Conservation (phyloP, 2,329 filamentous ascomycete genomes). For the Acarospora socialis region DNA sequence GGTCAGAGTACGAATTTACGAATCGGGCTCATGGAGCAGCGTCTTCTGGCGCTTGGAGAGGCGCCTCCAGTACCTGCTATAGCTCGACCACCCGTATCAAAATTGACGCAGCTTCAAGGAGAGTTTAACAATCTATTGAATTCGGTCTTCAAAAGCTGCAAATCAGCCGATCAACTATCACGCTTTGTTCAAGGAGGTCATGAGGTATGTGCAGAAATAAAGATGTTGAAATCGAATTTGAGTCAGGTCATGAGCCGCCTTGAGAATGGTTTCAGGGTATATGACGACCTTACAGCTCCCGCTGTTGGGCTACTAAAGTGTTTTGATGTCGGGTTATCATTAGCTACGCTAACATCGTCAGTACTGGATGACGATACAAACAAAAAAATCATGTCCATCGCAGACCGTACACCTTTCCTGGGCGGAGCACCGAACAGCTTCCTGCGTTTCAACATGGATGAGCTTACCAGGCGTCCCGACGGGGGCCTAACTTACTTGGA, state of each 20-base stretch:
- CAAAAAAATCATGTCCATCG: slow-evolving; percentile 19
- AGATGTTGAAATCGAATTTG: slow-evolving; percentile 41
- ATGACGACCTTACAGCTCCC: slow-evolving; percentile 72
- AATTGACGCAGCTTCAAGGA: slow-evolving; percentile 59
- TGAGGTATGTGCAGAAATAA: too few species aligned
- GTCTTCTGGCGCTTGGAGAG: slow-evolving; percentile 49
- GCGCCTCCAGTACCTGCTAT: slow-evolving; percentile 53
- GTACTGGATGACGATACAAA: slow-evolving; percentile 11
- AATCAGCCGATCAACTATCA: not conserved
- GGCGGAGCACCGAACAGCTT: slow-evolving; percentile 19
- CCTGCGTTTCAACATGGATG: too few species aligned
- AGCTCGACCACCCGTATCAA: slow-evolving; percentile 54
- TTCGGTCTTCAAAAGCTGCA: slow-evolving; percentile 20
- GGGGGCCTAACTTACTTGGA: too few species aligned
- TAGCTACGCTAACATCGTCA: slow-evolving; percentile 34
- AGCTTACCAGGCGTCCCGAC: too few species aligned
- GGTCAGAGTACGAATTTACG: slow-evolving; percentile 56
- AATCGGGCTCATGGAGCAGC: slow-evolving; percentile 45
- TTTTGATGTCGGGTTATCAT: slow-evolving; percentile 58
- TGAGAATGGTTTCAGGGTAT: slow-evolving; percentile 54
- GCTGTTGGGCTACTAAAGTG: slow-evolving; percentile 67
- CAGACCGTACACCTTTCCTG: slow-evolving; percentile 26
- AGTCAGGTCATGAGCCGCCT: slow-evolving; percentile 57
- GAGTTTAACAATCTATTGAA: slow-evolving; percentile 69
- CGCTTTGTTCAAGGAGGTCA: too few species aligned